Evolutionary conservation across 768 basidiomycete genomes (phyloP), one percentile per base, ranked within the genome.

Genomic region (Leccinum barrowsii): DNA sequence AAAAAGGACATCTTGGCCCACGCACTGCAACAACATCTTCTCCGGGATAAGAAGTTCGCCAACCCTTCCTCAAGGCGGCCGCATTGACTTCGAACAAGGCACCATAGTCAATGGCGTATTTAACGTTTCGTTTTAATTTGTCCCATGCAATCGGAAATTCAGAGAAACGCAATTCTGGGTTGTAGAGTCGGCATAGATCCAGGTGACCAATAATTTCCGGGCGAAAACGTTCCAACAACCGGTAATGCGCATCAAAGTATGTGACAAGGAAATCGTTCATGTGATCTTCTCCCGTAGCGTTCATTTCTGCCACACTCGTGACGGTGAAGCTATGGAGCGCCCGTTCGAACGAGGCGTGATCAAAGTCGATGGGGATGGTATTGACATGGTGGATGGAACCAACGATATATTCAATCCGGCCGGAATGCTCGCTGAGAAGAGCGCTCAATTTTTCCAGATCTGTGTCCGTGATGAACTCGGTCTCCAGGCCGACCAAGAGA

Each of bases 191-290:
- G 71, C 92, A 95, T 0, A 98, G 82, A 74, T 98, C 96, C 63
- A 98, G 78, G 74, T 99, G 97, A 2, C 94, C 97, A 54, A 99
- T 80, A 51, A 98, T 78, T 71, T 95, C 92, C 17, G 97, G 97
- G 55, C 80, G 82, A 71, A 91, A 85, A 24, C 82, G 80, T 50
- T 75, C 67, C 42, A 98, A 61, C 49, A 99, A 74, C 46, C 81
- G 76, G 71, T 82, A 85, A 65, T 99, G 97, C 10, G 86, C 83
- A 68, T 98, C 94, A 61, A 98, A 88, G 75, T 98, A 99, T 11
- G 79, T 71, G 12, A 74, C 78, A 4, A 91, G 76, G 66, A 89
- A 84, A 12, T 66, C 60, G 59, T 71, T 77, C 75, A 73, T 80
- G 67, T 55, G 68, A 65, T 57, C 52, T n/a, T 60, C 67, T 57